Percentiles rank a stretch among this genome's conserved stretches.
Conservation (phyloP, 805 yeast species). For the Saturnispora silvae region DNA sequence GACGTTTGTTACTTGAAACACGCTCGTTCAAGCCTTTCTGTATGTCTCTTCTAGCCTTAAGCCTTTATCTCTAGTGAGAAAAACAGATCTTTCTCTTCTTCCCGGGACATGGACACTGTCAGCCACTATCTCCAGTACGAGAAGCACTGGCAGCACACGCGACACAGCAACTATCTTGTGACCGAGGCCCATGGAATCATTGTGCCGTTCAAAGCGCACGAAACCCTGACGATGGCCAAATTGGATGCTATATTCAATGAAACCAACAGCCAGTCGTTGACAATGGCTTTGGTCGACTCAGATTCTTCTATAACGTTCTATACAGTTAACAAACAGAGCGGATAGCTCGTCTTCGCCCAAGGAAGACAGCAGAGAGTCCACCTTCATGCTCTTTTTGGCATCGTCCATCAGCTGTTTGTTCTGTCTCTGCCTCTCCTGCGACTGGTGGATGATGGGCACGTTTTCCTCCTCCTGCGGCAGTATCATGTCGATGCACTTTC, state of each 20-base stretch:
- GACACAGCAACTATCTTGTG: no score
- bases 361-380: background rate
- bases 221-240: background rate
- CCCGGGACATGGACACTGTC: no score
- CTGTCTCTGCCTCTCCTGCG: slow-evolving; percentile 1
- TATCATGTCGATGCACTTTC: slow-evolving; percentile 3
- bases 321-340: slow-evolving; percentile 3
- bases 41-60: no score
- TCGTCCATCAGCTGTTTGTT: background rate
- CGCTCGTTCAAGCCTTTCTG: no score
- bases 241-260: background rate
- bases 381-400: background rate
- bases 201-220: no score
- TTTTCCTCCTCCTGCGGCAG: background rate
- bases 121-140: no score
- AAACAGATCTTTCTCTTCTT: no score
- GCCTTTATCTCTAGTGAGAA: no score
- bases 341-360: background rate
- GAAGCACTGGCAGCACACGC: no score
- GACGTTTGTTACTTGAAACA: no score
- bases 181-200: no score
- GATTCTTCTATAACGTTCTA: slow-evolving; percentile 6
- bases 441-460: slow-evolving; percentile 4
- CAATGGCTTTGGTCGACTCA: slow-evolving; percentile 6
- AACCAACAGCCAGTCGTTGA: background rate